Base-by-base conservation (phyloP, 2,329 filamentous ascomycete species). In the Laburnicola sp. region DNA sequence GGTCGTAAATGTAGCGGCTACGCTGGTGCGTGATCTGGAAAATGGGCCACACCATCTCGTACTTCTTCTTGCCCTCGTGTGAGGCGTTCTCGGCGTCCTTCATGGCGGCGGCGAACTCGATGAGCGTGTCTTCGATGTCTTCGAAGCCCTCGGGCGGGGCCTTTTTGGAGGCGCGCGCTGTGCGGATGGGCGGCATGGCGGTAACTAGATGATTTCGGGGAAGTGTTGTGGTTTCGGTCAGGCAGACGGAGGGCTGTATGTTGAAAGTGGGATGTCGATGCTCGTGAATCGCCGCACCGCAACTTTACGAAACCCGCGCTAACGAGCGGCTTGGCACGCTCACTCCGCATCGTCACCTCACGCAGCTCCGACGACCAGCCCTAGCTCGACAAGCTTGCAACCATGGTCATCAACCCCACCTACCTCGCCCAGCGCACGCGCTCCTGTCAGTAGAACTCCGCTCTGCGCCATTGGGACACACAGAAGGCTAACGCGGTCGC, bases 21-120 rank as follows among this genome's bases (percentile, higher is more conserved):
- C 93, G 86, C 76, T 97, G 91, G 75, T 99, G 94, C 23, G 87
- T 87, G 70, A 99, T 97, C 73, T 97, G 92, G 70, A 99, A 97
- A 60, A 99, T 91, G 54, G 94, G 93, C 94, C 94, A 99, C 58
- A 92, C 84, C 62, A 90, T 89, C 76, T 97, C 91, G 70, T 97
- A 88, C 71, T 92, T 92, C 84, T 89, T 81, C 82, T 91, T 82
- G 77, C 89, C 71, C 77, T 89, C 76, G 63, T 86, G 83, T 16
- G 91, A 87, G 41, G 91, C 88, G 75, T 95, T 96, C 71, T 97
- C 91, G 45, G 94, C 94, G 70, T 95, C 90, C 75, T 93, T 94
- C 89, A 95, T 93, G 79, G 92, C 91, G 80, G 92, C 93, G 66
- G 82, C 79, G 76, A 94, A 94, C 66, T 92, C 86, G 63, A 94